Conservation (phyloP, 345 rosid genomes). For the Kernera saxatilis region DNA sequence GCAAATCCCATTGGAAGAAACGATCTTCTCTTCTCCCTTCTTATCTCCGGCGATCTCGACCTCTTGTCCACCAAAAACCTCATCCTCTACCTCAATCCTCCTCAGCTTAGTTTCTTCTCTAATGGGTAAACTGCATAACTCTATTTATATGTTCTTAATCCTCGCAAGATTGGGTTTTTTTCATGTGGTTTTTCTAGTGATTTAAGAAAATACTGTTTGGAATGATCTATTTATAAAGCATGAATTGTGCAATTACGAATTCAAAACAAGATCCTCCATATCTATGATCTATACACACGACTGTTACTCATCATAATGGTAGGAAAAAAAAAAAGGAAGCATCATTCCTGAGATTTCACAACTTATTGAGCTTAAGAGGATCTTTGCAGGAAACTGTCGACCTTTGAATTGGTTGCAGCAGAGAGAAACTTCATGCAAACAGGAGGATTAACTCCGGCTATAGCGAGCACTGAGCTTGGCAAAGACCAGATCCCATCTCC, state of each 20-base stretch:
- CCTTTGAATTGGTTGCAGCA: constrained; percentile 39
- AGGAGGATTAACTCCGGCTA: constrained; percentile 59
- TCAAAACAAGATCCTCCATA: not conserved
- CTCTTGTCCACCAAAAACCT: constrained; percentile 41
- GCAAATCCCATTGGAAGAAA: constrained; percentile 60
- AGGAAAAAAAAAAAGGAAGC: not conserved
- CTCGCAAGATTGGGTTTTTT: not conserved
- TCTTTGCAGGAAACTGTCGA: constrained; percentile 34
- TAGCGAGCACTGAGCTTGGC: constrained; percentile 63
- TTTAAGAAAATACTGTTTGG: constrained; percentile 48
- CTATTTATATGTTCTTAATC: not conserved
- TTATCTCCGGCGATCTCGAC: constrained; percentile 52
- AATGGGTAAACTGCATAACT: not conserved
- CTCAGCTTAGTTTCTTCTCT: constrained; percentile 45
- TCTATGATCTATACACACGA: constrained; percentile 15
- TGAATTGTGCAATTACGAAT: not conserved
- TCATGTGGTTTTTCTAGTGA: constrained; percentile 31
- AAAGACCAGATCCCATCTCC: constrained; percentile 81
- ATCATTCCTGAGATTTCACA: constrained; percentile 8
- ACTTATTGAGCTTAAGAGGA: constrained; percentile 5
- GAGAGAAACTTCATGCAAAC: constrained; percentile 85
- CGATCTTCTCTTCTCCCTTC: constrained; percentile 53
- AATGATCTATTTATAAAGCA: constrained; percentile 43
- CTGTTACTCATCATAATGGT: constrained; percentile 8
- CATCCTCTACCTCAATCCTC: constrained; percentile 54